A percentile compares a stretch with the other conserved stretches of the same genome.
Conservation (phyloP, 345 rosid species). For the Gossypium thurberi region DNA sequence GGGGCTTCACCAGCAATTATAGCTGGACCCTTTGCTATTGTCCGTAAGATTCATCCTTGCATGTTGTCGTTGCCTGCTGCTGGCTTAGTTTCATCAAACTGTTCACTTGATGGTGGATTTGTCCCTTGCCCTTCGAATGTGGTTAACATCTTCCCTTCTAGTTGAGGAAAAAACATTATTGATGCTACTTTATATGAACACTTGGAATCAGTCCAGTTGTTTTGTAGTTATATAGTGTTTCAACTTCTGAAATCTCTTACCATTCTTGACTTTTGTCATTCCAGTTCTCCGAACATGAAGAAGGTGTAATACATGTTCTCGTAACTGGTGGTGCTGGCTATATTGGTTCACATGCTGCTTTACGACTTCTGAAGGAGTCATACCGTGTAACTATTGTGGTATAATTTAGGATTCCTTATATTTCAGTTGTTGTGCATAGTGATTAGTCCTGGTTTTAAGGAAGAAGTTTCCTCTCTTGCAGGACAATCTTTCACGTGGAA, state of each 20-base stretch:
- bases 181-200: not conserved
- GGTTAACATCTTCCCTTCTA: too few relatives aligned
- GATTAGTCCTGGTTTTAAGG: not conserved
- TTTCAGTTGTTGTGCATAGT: not conserved
- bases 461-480: conserved; percentile 23
- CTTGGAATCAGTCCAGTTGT: not conserved
- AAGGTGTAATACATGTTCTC: conserved; percentile 77
- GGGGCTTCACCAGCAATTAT: not conserved
- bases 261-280: not conserved
- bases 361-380: conserved; percentile 68
- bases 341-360: conserved; percentile 89
- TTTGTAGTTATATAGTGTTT: not conserved
- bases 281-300: conserved; percentile 62
- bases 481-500: conserved; percentile 98
- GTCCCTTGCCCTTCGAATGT: too few relatives aligned
- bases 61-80: not conserved
- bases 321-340: conserved; percentile 98
- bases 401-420: conserved; percentile 1
- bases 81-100: not conserved
- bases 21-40: not conserved
- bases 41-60: not conserved
- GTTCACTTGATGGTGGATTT: too few relatives aligned
- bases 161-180: too few relatives aligned
- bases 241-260: too few relatives aligned
- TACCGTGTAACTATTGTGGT: conserved; percentile 85